phyloP scores from a whole-genome alignment of 75 land plant genomes.

The Sequoia sempervirens region DNA sequence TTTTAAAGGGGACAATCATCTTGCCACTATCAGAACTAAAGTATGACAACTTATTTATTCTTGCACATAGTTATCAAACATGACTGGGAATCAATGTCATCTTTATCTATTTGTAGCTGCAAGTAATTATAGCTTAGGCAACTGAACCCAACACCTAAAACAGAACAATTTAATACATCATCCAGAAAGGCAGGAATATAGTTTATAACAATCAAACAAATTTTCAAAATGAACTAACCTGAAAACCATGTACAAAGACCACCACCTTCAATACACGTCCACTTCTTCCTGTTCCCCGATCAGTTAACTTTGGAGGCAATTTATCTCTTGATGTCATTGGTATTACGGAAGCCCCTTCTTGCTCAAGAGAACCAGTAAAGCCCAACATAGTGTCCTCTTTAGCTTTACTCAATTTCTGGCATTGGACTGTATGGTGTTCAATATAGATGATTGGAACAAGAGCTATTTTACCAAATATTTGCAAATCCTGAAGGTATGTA shows the following conservation, averaged over 20 bases:
- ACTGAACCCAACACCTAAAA: neutral
- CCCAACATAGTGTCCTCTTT: slow-evolving; percentile 16
- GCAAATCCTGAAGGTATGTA: slow-evolving; percentile 71
- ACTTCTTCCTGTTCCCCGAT: slow-evolving; percentile 7
- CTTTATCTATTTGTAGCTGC: neutral
- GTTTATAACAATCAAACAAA: neutral
- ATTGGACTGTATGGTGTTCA: slow-evolving; percentile 51
- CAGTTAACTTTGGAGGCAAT: slow-evolving; percentile 15
- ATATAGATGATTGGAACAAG: slow-evolving; percentile 58
- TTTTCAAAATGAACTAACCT: slow-evolving; percentile 24
- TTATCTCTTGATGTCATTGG: slow-evolving; percentile 6
- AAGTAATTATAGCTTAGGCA: neutral
- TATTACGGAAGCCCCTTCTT: slow-evolving; percentile 10
- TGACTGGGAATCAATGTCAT: neutral
- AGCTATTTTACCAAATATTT: slow-evolving; percentile 70
- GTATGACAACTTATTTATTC: neutral
- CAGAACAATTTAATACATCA: neutral
- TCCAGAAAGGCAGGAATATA: neutral
- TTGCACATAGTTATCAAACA: neutral
- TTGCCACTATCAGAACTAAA: neutral
- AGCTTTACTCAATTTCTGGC: slow-evolving; percentile 20
- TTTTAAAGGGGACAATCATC: neutral
- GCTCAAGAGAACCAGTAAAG: slow-evolving; percentile 12
- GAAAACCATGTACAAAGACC: slow-evolving; percentile 90
- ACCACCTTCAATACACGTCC: slow-evolving; percentile 47